A percentile compares a stretch with the other conserved stretches of the same genome.
Evolutionary conservation across 495 filamentous ascomycete species (phyloP).

Genomic region (Schizothecium vesticola): DNA sequence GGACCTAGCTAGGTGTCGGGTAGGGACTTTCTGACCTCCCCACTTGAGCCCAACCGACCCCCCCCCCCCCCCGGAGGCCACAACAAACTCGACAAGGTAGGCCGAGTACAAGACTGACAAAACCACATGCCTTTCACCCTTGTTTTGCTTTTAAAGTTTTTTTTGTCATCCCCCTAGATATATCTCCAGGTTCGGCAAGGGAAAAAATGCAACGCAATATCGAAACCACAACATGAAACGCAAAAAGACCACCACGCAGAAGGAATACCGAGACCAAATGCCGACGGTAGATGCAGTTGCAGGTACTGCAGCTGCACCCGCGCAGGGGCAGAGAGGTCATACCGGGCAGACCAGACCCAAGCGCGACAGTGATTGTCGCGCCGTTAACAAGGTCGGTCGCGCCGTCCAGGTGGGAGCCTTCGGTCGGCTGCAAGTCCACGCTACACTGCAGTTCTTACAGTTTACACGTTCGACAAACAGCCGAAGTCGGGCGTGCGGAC

Average conservation of each 20-base stretch:
- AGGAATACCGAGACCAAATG: neutral
- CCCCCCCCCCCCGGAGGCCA: neutral
- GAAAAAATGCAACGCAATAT: neutral
- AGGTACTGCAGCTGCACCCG: too few species aligned
- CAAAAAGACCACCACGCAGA: neutral
- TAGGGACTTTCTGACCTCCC: neutral
- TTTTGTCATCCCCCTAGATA: neutral
- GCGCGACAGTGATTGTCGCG: neutral
- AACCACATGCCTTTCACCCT: neutral
- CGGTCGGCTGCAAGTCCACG: neutral
- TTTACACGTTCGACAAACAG: neutral
- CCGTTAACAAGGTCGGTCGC: too few species aligned
- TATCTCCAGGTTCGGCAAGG: neutral
- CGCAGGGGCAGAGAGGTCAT: too few species aligned
- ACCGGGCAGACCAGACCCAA: neutral
- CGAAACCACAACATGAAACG: neutral
- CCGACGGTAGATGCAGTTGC: too few species aligned
- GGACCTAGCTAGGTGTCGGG: neutral
- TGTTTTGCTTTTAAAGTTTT: neutral
- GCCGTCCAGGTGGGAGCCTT: neutral
- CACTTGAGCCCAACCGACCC: neutral
- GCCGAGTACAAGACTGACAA: neutral
- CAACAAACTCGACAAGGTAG: neutral
- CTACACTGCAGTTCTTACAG: neutral
- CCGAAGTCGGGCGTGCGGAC: neutral